Base-by-base conservation (phyloP, 2,329 filamentous ascomycete genomes). In the Fusarium fracticaudum region DNA sequence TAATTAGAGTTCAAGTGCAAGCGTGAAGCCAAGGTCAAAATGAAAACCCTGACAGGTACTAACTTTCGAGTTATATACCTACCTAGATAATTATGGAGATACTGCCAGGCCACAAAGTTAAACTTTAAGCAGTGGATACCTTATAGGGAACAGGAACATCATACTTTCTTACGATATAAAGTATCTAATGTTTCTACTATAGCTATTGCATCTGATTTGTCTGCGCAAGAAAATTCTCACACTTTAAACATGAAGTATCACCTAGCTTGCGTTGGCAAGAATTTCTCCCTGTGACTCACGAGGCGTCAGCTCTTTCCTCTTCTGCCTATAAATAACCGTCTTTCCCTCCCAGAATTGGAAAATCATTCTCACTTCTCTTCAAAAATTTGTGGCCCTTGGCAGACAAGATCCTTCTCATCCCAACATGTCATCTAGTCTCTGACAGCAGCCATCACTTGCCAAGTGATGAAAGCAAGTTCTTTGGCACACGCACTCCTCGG, bases 251-350 rank as follows among this genome's bases (percentile, higher is more conserved):
- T 35, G 1, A 17, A 35, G 15, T 35, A 35, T 35, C 33, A 35
- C 1, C 15, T 17, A 6, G 8, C 4, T 29, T 48, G n/a, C 8
- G 22, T 33, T 3, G 11, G 15, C 10, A 0, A n/a, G 29, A 31
- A 33, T 8, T 33, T 50, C 29, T 18, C 20, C 6, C 11, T 22
- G 6, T 29, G 20, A 15, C 45, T 48, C 45, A 51, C 8, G 2
- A 6, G 3, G 31, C 6, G 4, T 8, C 0, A 37, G 1, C 17
- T 15, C n/a, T 20, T 35, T 35, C n/a, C 13, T 35, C 8, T 37
- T 4, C 9, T 53, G 17, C 18, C 6, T 53, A 37, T 53, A 53
- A 35, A 35, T 53, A 53, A 3, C n/a, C 17, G 1, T 0, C 29
- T 6, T 18, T 13, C 12, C 5, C 10, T 17, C 3, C 14, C 7